Evolutionary conservation across 202 grass and related monocot genomes (phyloP).

Genomic region (Musa balbisiana): DNA sequence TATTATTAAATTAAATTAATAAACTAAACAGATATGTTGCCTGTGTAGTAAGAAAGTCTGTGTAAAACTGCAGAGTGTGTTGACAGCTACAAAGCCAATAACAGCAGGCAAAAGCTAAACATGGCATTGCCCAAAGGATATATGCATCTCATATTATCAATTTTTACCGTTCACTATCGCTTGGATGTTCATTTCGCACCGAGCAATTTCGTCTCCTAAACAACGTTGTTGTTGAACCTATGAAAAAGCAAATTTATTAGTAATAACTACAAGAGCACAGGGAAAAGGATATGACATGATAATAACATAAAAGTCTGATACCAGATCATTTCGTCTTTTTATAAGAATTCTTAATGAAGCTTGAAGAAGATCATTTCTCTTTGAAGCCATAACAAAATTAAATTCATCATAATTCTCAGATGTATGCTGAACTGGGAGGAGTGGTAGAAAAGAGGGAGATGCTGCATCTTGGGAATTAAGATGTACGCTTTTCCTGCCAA

Average conservation of each 20-base stretch:
- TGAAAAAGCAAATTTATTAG: constrained; percentile 20
- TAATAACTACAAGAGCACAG: background rate
- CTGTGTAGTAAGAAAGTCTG: too few species aligned
- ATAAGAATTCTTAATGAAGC: constrained; percentile 30
- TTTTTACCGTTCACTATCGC: constrained; percentile 47
- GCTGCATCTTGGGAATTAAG: constrained; percentile 15
- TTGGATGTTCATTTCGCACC: constrained; percentile 63
- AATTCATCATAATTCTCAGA: constrained; percentile 18
- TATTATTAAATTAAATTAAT: too few species aligned
- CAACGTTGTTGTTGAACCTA: constrained; percentile 42
- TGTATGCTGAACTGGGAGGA: constrained; percentile 13
- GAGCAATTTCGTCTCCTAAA: constrained; percentile 49
- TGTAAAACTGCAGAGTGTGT: too few species aligned
- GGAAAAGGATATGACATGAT: constrained; percentile 14
- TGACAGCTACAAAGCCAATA: too few species aligned
- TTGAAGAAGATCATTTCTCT: constrained; percentile 33
- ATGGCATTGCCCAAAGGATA: too few species aligned
- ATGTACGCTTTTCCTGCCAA: constrained; percentile 22
- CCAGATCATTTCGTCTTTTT: constrained; percentile 58
- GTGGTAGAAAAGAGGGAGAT: constrained; percentile 15
- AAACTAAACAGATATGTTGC: too few species aligned
- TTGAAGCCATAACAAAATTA: constrained; percentile 27
- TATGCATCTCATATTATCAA: background rate
- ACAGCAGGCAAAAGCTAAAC: too few species aligned
- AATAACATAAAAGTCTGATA: constrained; percentile 10